Base-by-base conservation (phyloP, 2,329 filamentous ascomycete genomes). In the Alternaria panax region DNA sequence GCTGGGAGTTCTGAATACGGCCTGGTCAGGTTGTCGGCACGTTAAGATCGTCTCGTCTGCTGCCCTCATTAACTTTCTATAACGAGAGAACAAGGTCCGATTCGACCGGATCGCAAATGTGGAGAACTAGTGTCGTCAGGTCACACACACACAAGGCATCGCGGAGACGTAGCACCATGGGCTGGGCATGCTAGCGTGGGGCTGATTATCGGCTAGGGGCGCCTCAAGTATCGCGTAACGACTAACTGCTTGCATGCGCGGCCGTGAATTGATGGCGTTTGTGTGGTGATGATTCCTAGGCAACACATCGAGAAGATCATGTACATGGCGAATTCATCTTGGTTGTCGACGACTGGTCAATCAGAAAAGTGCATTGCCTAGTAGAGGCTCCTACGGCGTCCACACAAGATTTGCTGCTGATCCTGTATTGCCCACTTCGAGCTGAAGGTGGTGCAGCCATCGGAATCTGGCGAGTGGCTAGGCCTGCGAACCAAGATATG, bases 181-280 rank as follows among this genome's bases (percentile, higher is more conserved):
- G 51, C 63, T 63, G 60, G 64, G 66, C 53, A 62, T 57, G 57
- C 57, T 24, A 50, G 57, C 65, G 74, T 73, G 74, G 73, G 69
- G 69, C 71, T 62, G 62, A 66, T 67, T 64, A 53, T 59, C 70
- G 55, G 62, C 66, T 63, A 70, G 54, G 55, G 58, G 51, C 65
- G 69, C 70, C 61, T 64, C 52, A 61, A 68, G 65, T 62, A 69
- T 69, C 62, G 70, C 66, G 64, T 62, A 48, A 52, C 65, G 63
- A 63, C 70, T 73, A 74, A 65, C 51, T 55, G 43, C 54, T 64
- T 57, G 61, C 57, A 60, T 60, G 64, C 53, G 61, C 64, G 65
- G 67, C 68, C 69, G 62, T 70, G 64, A 67, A 60, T 54, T 52
- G 63, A 73, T 72, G 64, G 70, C 68, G 69, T 73, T 68, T 65